Evolutionary conservation across 129 eudicot genomes (phyloP), one percentile per base, ranked within the genome.

Genomic region (Cynara cardunculus): DNA sequence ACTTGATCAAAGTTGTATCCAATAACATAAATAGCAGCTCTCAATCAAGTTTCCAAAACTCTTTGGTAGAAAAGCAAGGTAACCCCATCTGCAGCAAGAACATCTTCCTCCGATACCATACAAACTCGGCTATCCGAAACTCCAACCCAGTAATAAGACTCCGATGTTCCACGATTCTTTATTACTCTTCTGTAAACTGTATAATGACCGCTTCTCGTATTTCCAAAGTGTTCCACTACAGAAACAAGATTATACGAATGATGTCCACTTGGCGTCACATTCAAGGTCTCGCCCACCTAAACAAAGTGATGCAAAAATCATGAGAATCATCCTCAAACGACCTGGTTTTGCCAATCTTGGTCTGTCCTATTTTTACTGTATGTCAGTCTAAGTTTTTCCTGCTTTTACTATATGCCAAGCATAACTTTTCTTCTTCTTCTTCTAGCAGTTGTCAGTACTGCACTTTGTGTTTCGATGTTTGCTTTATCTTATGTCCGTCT

Each of bases 201-300:
- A 79, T 95, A 95, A 81, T 95, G 99, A 27, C 99, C 99, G 14
- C 90, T 64, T 83, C 94, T 90, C 14, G 90, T 80, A 53, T 59
- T 81, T 73, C 97, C 97, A 79, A 86, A 89, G 84, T 95, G 99
- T 83, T 85, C 91, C 62, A 92, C 97, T 13, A 90, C 99, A 12
- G 99, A 95, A 74, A 89, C 97, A 19, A 95, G 90, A 69, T 88
- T 86, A 83, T 92, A 95, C 28, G 11, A 69, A 78, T 81, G 84
- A 46, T 9, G 27, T 41, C 53, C 78, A 1, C 65, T 10, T 7
- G 89, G 74, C 22, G 73, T 41, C 65, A 46, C 37, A 4, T 79
- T 34, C 35, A 49, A 77, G 53, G 14, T 56, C 69, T 34, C 81
- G 3, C 26, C 80, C 34, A 39, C 75, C 93, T 88, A 85, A 80